Conservation (phyloP, 2,329 filamentous ascomycete species). For the Trichoderma semiorbis region DNA sequence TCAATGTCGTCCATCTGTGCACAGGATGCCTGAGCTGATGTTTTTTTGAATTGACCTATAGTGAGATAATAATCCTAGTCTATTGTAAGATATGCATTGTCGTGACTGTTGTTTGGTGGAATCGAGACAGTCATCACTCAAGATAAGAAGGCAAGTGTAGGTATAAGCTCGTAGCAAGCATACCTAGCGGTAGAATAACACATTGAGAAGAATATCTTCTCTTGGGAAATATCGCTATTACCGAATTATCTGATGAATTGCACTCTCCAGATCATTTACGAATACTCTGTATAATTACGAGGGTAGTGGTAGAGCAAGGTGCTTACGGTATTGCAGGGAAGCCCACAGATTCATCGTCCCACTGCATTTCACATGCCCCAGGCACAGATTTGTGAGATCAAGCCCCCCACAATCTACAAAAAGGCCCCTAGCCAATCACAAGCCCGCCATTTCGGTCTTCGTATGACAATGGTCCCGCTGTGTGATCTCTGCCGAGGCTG, state of each 20-base stretch:
- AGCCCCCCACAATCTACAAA: neutral
- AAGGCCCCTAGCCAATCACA: neutral
- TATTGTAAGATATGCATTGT: no score
- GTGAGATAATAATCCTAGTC: no score
- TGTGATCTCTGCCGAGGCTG: constrained; percentile 1
- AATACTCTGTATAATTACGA: neutral
- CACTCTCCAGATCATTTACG: neutral
- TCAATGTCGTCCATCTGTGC: neutral
- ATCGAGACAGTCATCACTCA: neutral
- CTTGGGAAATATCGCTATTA: neutral
- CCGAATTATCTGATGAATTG: neutral
- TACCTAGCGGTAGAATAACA: neutral
- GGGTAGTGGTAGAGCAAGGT: neutral
- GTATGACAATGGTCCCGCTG: neutral
- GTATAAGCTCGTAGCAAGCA: neutral
- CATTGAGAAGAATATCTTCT: neutral
- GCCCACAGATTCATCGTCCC: neutral
- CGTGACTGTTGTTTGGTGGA: neutral
- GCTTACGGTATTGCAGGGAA: neutral
- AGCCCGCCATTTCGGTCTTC: neutral
- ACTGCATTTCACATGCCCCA: neutral
- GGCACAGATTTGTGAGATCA: neutral
- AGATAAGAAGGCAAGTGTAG: neutral
- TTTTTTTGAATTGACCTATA: neutral
- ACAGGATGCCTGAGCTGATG: neutral